Conservation (phyloP, 139 green algal genomes). For the Closterium sp. region DNA sequence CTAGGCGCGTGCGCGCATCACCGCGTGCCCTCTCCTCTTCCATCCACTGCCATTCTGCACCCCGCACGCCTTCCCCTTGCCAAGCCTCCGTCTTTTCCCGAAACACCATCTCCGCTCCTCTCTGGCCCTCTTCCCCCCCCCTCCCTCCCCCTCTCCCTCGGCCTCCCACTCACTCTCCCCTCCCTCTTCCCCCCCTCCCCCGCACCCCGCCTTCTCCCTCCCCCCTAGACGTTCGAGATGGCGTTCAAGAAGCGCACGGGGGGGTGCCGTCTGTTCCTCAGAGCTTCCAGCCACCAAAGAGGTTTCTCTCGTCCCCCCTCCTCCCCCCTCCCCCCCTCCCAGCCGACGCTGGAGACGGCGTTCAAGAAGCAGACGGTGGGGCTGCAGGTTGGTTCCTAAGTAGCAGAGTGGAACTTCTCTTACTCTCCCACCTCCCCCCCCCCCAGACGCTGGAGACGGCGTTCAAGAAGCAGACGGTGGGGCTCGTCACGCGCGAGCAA, state of each 20-base stretch:
- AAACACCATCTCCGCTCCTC: neutral
- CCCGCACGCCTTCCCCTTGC: no score
- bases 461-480: slow-evolving; percentile 93
- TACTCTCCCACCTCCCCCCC: no score
- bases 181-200: neutral
- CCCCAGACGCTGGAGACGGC: slow-evolving; percentile 70
- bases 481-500: slow-evolving; percentile 88
- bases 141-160: no score
- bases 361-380: slow-evolving; percentile 94
- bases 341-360: slow-evolving; percentile 72
- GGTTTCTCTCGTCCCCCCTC: no score
- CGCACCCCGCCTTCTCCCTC: neutral
- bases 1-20: neutral
- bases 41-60: neutral
- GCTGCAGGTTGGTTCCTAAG: no score
- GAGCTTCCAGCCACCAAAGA: no score
- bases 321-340: no score
- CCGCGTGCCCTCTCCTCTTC: neutral
- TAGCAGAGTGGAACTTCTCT: no score
- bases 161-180: neutral
- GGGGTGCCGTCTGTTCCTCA: no score
- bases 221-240: slow-evolving; percentile 72
- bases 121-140: no score
- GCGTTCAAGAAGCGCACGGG: slow-evolving; percentile 94
- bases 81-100: no score